Conservation (phyloP, 306 rosid species). For the Cucumis melo region DNA sequence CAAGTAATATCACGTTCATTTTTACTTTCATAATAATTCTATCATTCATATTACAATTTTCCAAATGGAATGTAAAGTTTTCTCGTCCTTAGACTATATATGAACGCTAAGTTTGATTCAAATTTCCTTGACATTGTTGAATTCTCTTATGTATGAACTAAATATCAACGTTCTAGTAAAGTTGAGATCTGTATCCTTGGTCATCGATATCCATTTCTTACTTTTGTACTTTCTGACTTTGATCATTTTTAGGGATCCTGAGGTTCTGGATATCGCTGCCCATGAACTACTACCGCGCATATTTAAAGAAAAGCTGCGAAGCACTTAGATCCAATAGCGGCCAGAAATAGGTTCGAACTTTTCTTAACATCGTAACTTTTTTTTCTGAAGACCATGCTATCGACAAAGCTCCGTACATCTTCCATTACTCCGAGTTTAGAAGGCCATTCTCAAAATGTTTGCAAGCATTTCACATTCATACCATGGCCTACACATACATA, state of each 20-base stretch:
- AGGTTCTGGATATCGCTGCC: constrained; percentile 51
- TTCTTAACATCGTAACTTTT: not conserved
- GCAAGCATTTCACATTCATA: not conserved
- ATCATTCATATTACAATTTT: not conserved
- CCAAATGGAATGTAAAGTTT: not conserved
- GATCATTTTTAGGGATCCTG: constrained; percentile 60
- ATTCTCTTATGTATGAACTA: not conserved
- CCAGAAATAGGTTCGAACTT: not conserved
- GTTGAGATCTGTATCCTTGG: not conserved
- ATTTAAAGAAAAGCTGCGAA: constrained; percentile 27
- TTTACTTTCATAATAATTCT: not conserved
- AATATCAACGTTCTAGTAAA: not conserved
- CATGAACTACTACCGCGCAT: constrained; percentile 83
- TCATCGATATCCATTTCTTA: not conserved
- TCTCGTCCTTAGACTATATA: not conserved
- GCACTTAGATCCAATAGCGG: not conserved
- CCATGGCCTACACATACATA: not conserved
- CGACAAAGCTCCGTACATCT: not conserved
- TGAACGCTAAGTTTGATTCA: not conserved
- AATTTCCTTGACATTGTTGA: not conserved
- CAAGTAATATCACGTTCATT: not conserved
- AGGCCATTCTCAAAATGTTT: not conserved
- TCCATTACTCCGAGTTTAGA: not conserved
- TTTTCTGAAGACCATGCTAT: not conserved
- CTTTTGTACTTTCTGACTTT: not conserved